Evolutionary conservation across 371 early-diverging fungal genomes (phyloP).

Genomic region (Neoconidiobolus thromboides): DNA sequence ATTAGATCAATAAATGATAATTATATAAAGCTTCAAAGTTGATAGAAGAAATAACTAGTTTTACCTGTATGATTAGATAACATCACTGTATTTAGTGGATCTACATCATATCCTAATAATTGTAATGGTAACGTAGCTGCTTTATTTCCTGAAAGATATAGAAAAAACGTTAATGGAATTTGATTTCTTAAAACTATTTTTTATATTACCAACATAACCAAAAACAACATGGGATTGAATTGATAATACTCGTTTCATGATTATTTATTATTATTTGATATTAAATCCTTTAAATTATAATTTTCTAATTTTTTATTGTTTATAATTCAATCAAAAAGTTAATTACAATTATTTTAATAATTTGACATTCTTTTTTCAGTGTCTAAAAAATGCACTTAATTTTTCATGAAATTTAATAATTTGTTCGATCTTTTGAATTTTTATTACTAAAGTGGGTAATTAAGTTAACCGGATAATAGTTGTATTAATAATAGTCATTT

Average conservation of each 20-base stretch:
- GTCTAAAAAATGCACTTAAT: too few relatives aligned
- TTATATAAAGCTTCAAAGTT: neutral
- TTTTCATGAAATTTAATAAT: too few relatives aligned
- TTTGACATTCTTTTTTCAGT: too few relatives aligned
- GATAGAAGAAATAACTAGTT: slow-evolving; percentile 1
- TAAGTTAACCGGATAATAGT: too few relatives aligned
- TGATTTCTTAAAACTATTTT: neutral
- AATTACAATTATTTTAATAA: too few relatives aligned
- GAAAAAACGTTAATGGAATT: neutral
- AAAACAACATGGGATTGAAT: slow-evolving; percentile 85
- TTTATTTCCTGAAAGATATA: slow-evolving; percentile 38
- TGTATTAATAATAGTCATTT: too few relatives aligned
- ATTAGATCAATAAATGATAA: neutral
- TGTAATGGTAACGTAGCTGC: slow-evolving; percentile 83
- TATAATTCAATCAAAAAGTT: too few relatives aligned
- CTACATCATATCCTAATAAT: slow-evolving; percentile 75
- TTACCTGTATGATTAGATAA: slow-evolving; percentile 79
- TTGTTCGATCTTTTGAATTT: too few relatives aligned
- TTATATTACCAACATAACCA: slow-evolving; percentile 49
- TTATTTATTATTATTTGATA: neutral
- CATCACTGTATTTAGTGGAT: slow-evolving; percentile 79
- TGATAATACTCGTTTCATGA: slow-evolving; percentile 34
- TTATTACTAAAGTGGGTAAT: too few relatives aligned
- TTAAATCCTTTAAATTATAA: too few relatives aligned
- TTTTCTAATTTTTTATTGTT: too few relatives aligned